These are phyloP conservation scores for Boletus rex-veris DNA, from an alignment of 768 basidiomycete genomes.

Conservation along the genomic window DNA sequence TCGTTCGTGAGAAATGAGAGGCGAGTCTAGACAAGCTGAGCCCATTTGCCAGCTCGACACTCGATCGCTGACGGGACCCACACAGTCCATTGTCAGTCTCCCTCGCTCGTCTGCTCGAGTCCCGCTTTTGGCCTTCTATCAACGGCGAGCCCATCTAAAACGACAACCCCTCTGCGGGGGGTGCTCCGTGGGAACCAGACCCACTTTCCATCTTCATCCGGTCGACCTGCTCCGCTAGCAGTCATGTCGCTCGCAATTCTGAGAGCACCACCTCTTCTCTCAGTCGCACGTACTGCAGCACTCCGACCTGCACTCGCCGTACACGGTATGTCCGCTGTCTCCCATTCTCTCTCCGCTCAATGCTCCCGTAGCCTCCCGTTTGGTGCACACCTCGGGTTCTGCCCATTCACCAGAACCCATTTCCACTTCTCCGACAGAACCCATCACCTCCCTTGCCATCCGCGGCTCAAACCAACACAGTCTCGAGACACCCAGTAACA, in stretches of 20 bases:
- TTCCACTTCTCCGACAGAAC: constrained; percentile 44
- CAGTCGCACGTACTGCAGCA: constrained; percentile 37
- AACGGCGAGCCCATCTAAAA: too few species aligned
- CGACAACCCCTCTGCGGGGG: constrained; percentile 10
- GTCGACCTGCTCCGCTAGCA: background rate
- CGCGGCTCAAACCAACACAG: constrained; percentile 80
- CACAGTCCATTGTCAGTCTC: background rate
- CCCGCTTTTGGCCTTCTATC: too few species aligned
- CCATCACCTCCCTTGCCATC: constrained; percentile 70
- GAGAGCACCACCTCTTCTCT: constrained; percentile 19
- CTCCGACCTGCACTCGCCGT: constrained; percentile 44
- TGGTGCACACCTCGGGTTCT: constrained; percentile 52
- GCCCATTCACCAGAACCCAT: constrained; percentile 38
- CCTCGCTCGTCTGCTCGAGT: too few species aligned
- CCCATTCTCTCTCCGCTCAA: constrained; percentile 8
- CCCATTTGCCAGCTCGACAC: background rate
- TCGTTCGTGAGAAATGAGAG: constrained; percentile 28
- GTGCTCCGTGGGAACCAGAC: constrained; percentile 11
- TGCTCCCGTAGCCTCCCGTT: constrained; percentile 43
- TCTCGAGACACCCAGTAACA: constrained; percentile 86
- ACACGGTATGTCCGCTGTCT: constrained; percentile 33
- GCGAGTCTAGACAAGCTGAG: background rate
- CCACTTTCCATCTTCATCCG: background rate
- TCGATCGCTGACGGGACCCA: background rate
- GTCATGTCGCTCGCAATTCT: constrained; percentile 45